A percentile compares a stretch with the other conserved stretches of the same genome.
Evolutionary conservation across 257 asterid genomes (phyloP).

Genomic region (Osmanthus fragrans): DNA sequence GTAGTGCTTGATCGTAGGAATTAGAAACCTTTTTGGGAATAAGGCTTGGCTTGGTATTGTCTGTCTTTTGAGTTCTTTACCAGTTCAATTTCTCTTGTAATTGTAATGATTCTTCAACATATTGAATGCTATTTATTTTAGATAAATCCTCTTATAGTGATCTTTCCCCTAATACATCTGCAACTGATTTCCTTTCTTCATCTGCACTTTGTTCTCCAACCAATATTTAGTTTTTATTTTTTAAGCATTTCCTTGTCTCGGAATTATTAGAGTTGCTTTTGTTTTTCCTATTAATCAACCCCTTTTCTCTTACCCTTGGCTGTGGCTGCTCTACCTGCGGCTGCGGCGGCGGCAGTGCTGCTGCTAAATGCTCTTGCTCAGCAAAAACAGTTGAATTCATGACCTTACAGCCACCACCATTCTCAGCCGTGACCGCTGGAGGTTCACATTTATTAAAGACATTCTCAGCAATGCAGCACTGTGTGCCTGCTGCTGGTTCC

Average conservation of each 20-base stretch:
- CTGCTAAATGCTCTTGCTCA: background rate
- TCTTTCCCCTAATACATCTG: no score
- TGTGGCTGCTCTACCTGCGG: background rate
- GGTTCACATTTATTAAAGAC: background rate
- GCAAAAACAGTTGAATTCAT: background rate
- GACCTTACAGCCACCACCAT: background rate
- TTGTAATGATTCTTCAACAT: no score
- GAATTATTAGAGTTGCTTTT: background rate
- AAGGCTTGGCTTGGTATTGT: no score
- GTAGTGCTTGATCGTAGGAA: no score
- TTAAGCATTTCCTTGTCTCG: constrained; percentile 8
- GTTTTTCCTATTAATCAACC: background rate
- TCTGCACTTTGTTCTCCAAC: background rate
- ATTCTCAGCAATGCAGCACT: background rate
- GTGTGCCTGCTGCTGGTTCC: background rate
- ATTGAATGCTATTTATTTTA: no score
- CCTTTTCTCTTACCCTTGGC: background rate
- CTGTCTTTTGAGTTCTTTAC: no score
- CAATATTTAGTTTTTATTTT: background rate
- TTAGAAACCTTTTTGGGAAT: no score
- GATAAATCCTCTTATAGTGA: no score
- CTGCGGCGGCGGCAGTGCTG: background rate
- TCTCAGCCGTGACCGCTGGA: no score
- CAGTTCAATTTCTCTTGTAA: no score
- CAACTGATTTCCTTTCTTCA: constrained; percentile 28